phyloP scores from a whole-genome alignment of 768 basidiomycete species.

The Sistotremastrum niveocremeum region DNA sequence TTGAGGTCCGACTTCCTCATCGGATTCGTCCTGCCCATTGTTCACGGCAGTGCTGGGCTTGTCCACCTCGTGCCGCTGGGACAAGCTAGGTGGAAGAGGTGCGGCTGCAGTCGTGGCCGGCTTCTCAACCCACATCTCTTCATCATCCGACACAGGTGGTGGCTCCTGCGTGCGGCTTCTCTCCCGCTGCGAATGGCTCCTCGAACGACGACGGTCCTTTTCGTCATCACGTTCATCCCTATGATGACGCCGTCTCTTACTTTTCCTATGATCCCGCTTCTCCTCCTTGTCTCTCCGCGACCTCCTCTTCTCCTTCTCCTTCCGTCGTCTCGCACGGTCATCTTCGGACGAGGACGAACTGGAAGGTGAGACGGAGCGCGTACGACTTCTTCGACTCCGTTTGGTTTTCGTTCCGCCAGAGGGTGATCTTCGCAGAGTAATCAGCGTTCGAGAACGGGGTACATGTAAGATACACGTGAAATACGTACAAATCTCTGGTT shows the following conservation, averaged over 20 bases:
- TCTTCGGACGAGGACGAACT: conserved; percentile 28
- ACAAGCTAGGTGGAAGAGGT: conserved; percentile 7
- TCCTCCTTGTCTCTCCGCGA: conserved; percentile 33
- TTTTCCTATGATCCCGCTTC: conserved; percentile 28
- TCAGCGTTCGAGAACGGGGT: not conserved
- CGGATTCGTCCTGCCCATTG: conserved; percentile 33
- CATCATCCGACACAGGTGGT: conserved; percentile 20
- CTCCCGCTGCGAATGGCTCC: conserved; percentile 19
- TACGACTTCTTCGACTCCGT: conserved; percentile 45
- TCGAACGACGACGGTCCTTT: conserved; percentile 15
- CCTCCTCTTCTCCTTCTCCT: conserved; percentile 48
- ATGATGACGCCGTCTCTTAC: conserved; percentile 19
- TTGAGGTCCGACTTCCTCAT: conserved; percentile 69
- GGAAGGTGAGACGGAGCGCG: conserved; percentile 34
- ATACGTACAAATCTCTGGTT: conserved; percentile 39
- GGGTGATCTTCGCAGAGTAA: conserved; percentile 32
- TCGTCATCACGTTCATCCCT: conserved; percentile 11
- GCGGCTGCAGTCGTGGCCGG: conserved; percentile 18
- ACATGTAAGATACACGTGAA: not conserved
- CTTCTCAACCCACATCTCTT: conserved; percentile 62
- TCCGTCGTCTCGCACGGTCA: conserved; percentile 48
- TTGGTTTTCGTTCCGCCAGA: conserved; percentile 35
- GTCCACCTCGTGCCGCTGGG: conserved; percentile 8
- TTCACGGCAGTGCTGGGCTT: conserved; percentile 16
- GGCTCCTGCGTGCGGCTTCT: conserved; percentile 16